phyloP scores from a whole-genome alignment of 2,329 filamentous ascomycete species.

The Calonectria pseudoreteaudii region DNA sequence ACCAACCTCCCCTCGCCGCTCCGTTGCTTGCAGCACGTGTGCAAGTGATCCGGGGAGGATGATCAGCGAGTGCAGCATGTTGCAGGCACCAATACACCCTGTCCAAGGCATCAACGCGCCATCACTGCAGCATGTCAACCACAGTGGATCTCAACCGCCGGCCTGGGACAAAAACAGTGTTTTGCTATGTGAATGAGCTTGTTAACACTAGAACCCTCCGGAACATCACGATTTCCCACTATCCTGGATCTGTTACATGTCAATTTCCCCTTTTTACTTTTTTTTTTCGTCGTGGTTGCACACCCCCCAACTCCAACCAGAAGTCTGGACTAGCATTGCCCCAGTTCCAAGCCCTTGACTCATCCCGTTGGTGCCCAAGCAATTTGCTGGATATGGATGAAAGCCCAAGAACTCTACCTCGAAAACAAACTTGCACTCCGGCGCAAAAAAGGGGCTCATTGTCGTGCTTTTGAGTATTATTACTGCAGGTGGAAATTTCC shows the following conservation, averaged over 20 bases:
- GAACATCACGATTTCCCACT: neutral
- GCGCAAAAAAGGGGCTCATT: conserved; percentile 8
- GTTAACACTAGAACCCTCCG: neutral
- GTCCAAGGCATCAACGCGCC: neutral
- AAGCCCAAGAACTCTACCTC: conserved; percentile 10
- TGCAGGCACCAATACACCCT: neutral
- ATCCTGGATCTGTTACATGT: neutral
- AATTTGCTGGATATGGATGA: conserved; percentile 10
- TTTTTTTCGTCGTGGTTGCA: conserved; percentile 14
- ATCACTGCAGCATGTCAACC: neutral
- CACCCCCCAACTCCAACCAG: conserved; percentile 6
- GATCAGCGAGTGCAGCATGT: neutral
- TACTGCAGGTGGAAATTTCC: neutral
- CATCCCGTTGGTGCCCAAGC: conserved; percentile 35
- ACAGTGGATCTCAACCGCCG: neutral
- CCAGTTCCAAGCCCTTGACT: conserved; percentile 22
- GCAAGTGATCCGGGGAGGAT: neutral
- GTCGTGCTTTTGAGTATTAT: neutral
- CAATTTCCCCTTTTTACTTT: conserved; percentile 21
- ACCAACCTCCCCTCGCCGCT: neutral
- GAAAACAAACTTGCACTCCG: neutral
- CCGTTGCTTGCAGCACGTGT: neutral
- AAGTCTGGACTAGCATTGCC: conserved; percentile 36
- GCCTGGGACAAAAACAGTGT: neutral
- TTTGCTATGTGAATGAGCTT: neutral